A percentile compares a stretch with the other conserved stretches of the same genome.
phyloP scores from a whole-genome alignment of 2,329 filamentous ascomycete species.

The Fusarium concolor region DNA sequence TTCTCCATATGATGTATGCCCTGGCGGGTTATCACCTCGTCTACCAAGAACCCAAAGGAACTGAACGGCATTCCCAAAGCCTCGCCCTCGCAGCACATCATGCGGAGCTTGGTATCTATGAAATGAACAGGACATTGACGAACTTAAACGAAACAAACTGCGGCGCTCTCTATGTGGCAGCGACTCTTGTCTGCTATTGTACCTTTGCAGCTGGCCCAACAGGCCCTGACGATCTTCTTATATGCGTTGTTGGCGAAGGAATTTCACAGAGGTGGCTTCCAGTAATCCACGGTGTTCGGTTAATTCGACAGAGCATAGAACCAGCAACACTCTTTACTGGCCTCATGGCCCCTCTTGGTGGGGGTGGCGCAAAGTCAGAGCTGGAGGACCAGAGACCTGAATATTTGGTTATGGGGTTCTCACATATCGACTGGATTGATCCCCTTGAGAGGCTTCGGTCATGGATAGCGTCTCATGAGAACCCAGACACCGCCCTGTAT shows the following conservation, averaged over 20 bases:
- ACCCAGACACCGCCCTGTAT: constrained; percentile 44
- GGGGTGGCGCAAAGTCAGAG: constrained; percentile 13
- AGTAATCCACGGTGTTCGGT: constrained; percentile 43
- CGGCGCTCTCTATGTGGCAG: constrained; percentile 47
- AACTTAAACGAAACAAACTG: constrained; percentile 46
- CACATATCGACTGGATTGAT: constrained; percentile 40
- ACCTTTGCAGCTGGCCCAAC: constrained; percentile 49
- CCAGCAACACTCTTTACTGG: constrained; percentile 46
- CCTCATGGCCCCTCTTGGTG: constrained; percentile 42
- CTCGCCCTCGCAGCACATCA: constrained; percentile 43
- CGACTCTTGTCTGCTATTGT: constrained; percentile 47
- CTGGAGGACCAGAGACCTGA: constrained; percentile 37
- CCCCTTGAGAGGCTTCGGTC: constrained; percentile 37
- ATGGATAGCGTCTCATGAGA: constrained; percentile 43
- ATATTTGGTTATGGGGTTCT: constrained; percentile 39
- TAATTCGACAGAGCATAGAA: constrained; percentile 44
- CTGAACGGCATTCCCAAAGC: constrained; percentile 33
- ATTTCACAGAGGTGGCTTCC: constrained; percentile 44
- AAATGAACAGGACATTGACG: constrained; percentile 42
- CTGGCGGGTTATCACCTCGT: constrained; percentile 46
- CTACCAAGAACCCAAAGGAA: constrained; percentile 35
- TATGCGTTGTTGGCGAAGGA: constrained; percentile 42
- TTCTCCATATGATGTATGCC: constrained; percentile 47
- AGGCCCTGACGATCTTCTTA: constrained; percentile 45
- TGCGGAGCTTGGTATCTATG: constrained; percentile 42